phyloP scores from a whole-genome alignment of 83 land plant genomes.

The Picea abies region DNA sequence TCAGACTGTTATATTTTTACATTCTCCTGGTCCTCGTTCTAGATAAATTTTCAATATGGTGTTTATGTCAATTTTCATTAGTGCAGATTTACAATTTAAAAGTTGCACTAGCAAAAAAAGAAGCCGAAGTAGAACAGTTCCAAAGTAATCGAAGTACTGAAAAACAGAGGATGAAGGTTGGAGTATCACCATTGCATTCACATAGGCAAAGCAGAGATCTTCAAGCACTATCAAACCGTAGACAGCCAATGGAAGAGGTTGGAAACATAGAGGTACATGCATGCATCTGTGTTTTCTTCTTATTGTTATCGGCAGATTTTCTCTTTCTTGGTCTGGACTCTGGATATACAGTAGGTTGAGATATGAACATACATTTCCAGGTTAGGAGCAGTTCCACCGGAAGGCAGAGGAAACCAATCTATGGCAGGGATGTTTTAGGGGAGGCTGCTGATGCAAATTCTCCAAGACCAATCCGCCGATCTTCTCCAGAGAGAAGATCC shows the following conservation, averaged over 20 bases:
- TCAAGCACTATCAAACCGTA: slow-evolving; percentile 17
- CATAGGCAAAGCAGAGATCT: slow-evolving; percentile 20
- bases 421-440: slow-evolving; percentile 21
- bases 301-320: neutral
- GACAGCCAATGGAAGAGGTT: slow-evolving; percentile 25
- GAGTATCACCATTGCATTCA: slow-evolving; percentile 33
- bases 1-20: neutral
- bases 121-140: slow-evolving; percentile 34
- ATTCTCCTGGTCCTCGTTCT: neutral
- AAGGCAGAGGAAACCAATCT: slow-evolving; percentile 36
- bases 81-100: slow-evolving; percentile 26
- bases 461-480: slow-evolving; percentile 12
- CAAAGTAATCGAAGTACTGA: slow-evolving; percentile 22
- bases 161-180: slow-evolving; percentile 21
- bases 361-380: slow-evolving; percentile 21
- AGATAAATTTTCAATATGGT: neutral
- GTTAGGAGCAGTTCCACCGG: slow-evolving; percentile 42
- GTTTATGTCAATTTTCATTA: slow-evolving; percentile 5
- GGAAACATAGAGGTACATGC: slow-evolving; percentile 30
- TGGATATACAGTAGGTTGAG: neutral
- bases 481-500: slow-evolving; percentile 26
- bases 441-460: slow-evolving; percentile 23
- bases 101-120: slow-evolving; percentile 20
- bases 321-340: neutral
- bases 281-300: neutral